Conservation (phyloP, 768 basidiomycete genomes). For the Cubamyces sp. region DNA sequence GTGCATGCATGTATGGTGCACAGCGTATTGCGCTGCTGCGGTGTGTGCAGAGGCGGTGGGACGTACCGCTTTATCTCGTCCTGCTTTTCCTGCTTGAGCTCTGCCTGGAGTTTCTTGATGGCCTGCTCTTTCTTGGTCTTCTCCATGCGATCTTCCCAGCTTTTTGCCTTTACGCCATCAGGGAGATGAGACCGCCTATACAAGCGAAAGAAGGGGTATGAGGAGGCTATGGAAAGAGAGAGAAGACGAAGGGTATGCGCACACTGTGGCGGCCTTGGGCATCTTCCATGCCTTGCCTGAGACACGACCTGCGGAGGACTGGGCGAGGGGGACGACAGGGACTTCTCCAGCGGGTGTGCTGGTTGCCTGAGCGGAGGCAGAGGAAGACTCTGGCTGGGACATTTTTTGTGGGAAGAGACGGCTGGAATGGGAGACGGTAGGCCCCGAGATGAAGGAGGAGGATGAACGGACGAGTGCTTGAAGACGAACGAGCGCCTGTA, state of each 20-base stretch:
- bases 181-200: constrained; percentile 71
- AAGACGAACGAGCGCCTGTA: neutral
- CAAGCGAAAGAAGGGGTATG: constrained; percentile 18
- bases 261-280: constrained; percentile 49
- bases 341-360: neutral
- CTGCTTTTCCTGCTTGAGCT: constrained; percentile 77
- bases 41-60: neutral
- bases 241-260: constrained; percentile 54
- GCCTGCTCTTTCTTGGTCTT: constrained; percentile 67
- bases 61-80: constrained; percentile 64
- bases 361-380: neutral
- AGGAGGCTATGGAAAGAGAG: constrained; percentile 40
- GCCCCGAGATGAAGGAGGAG: neutral
- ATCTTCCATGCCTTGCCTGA: constrained; percentile 58
- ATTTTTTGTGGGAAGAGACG: constrained; percentile 3
- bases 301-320: constrained; percentile 66
- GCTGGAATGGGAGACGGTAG: neutral
- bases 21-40: neutral
- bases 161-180: constrained; percentile 64
- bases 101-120: constrained; percentile 71
- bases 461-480: neutral
- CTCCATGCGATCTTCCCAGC: constrained; percentile 71
- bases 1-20: neutral
- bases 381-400: constrained; percentile 2
- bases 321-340: constrained; percentile 40